Conservation (phyloP, 2,329 filamentous ascomycete species). For the Penicillium sp. region DNA sequence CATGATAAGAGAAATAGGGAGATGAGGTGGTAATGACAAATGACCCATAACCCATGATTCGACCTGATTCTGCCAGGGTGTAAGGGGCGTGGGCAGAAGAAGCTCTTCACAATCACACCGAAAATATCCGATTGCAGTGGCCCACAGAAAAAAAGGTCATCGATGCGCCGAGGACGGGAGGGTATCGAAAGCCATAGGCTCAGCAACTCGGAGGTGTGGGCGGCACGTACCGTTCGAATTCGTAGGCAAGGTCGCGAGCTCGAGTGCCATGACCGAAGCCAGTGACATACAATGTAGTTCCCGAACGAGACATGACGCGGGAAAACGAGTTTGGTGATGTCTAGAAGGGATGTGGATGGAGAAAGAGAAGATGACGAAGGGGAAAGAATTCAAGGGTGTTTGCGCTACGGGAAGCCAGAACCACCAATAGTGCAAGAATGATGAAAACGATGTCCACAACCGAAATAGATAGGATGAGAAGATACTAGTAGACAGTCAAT, state of each 20-base stretch:
- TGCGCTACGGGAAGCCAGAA: background rate
- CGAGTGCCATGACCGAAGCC: conserved; percentile 98
- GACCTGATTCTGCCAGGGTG: no score
- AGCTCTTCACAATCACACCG: no score
- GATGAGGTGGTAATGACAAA: conserved; percentile 12
- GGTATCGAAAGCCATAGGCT: conserved; percentile 30
- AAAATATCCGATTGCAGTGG: conserved; percentile 2
- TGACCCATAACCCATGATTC: conserved; percentile 9
- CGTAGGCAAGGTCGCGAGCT: conserved; percentile 98
- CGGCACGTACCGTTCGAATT: conserved; percentile 99
- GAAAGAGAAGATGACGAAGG: conserved; percentile 4
- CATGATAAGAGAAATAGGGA: background rate
- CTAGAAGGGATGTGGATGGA: conserved; percentile 7
- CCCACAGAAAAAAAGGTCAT: conserved; percentile 6
- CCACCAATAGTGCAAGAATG: conserved; percentile 6
- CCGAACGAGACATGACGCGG: conserved; percentile 76
- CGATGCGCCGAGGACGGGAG: conserved; percentile 31
- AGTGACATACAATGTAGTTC: conserved; percentile 94
- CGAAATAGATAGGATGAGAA: conserved; percentile 1
- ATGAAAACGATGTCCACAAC: conserved; percentile 14
- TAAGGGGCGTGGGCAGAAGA: no score
- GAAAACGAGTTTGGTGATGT: conserved; percentile 2
- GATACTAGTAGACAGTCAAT: no score
- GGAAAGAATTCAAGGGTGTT: background rate
- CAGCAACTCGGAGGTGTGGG: conserved; percentile 40